phyloP scores from a whole-genome alignment of 192 early-diverging fungal genomes.

The Diversispora epigaea region DNA sequence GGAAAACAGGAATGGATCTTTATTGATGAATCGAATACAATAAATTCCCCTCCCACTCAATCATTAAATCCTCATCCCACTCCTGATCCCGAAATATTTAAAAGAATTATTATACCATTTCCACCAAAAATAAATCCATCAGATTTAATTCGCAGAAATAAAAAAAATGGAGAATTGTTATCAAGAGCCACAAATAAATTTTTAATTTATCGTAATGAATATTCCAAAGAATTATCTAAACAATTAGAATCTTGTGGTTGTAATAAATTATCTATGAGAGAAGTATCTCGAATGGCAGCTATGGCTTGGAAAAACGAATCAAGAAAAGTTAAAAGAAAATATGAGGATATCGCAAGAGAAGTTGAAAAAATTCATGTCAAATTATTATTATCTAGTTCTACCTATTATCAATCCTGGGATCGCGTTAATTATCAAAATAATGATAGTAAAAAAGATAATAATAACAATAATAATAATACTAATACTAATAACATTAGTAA shows the following conservation, averaged over 20 bases:
- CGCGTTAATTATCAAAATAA: neutral
- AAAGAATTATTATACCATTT: conserved; percentile 7
- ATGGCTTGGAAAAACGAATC: conserved; percentile 26
- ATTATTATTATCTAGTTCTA: conserved; percentile 3
- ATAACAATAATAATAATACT: too few species aligned
- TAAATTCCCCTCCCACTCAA: conserved; percentile 11
- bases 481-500: too few species aligned
- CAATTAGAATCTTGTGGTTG: neutral
- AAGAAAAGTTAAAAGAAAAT: conserved; percentile 12
- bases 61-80: neutral
- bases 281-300: conserved; percentile 21
- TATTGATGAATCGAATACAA: conserved; percentile 17
- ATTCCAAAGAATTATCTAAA: conserved; percentile 17
- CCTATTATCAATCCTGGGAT: neutral
- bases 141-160: conserved; percentile 18
- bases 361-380: conserved; percentile 20
- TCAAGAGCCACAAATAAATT: conserved; percentile 28
- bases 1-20: conserved; percentile 14
- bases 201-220: conserved; percentile 32
- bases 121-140: conserved; percentile 25
- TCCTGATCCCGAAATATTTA: neutral
- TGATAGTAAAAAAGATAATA: too few species aligned
- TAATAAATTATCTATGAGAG: conserved; percentile 12
- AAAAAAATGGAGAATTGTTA: neutral
- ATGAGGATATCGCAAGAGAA: conserved; percentile 28